Percentiles rank a stretch among this genome's conserved stretches.
These are phyloP conservation scores for Claviceps capensis DNA, from an alignment of 2,329 filamentous ascomycete species.

Conservation along the genomic window DNA sequence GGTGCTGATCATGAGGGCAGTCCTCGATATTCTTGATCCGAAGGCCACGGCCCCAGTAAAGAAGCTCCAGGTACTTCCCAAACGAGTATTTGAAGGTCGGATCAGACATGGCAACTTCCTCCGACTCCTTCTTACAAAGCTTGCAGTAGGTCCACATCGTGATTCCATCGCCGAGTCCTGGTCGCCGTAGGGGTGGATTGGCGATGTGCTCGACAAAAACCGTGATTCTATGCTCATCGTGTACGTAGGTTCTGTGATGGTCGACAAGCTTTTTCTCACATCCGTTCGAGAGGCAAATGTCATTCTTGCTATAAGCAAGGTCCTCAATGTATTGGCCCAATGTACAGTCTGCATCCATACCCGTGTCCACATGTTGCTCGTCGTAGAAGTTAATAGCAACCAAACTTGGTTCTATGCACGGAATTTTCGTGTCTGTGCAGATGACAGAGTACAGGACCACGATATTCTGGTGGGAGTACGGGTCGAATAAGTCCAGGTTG, in stretches of 20 bases:
- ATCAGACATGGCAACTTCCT: conserved; percentile 80
- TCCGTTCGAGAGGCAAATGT: conserved; percentile 67
- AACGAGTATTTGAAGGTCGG: conserved; percentile 98
- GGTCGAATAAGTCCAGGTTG: conserved; percentile 81
- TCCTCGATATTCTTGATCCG: conserved; percentile 54
- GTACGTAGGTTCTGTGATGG: conserved; percentile 93
- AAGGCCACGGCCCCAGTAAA: conserved; percentile 84
- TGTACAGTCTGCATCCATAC: conserved; percentile 76
- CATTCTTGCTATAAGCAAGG: conserved; percentile 60
- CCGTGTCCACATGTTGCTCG: conserved; percentile 62
- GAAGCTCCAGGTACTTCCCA: conserved; percentile 93
- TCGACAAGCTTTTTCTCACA: conserved; percentile 84
- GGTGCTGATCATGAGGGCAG: conserved; percentile 85
- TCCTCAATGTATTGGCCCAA: conserved; percentile 93
- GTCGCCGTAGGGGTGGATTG: conserved; percentile 27
- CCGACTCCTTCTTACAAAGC: conserved; percentile 78
- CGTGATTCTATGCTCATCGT: conserved; percentile 86
- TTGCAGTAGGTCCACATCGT: conserved; percentile 98
- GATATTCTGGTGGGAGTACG: conserved; percentile 91
- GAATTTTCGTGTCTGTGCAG: conserved; percentile 85
- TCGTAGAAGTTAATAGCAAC: conserved; percentile 88
- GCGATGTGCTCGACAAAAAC: conserved; percentile 59
- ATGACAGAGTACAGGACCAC: conserved; percentile 88
- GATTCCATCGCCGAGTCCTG: conserved; percentile 49
- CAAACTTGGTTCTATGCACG: conserved; percentile 82